Base-by-base conservation (phyloP, 2,329 filamentous ascomycete species). In the Colletotrichum euphorbiae region DNA sequence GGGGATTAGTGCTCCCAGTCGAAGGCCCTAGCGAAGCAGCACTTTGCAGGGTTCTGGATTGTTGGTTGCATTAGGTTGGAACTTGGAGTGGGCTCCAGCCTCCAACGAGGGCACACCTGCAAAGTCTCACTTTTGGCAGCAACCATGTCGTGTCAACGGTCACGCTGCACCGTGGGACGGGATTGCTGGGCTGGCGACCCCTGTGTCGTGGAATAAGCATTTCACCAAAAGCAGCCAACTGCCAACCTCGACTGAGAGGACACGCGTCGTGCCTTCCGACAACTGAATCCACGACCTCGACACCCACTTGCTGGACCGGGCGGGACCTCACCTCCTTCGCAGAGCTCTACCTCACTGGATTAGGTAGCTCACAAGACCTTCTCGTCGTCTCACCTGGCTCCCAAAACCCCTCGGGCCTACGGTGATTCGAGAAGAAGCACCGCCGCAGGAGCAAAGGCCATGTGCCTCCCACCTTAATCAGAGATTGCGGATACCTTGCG, bases 401-500 rank as follows among this genome's bases (percentile, higher is more conserved):
- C 28, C 28, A 28, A 28, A 28, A 6, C 28, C 28, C 28, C 6
- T 28, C 38, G n/a, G n/a, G n/a, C n/a, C n/a, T n/a, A n/a, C 36
- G 48, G 48, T 36, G 48, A 52, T 58, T 52, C 38, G 38, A 46
- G n/a, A 61, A 61, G 28, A 42, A 67, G 21, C 58, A 56, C 42
- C 15, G n/a, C 40, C 21, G 28, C 46, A 56, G 42, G 46, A 67
- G 17, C 40, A 54, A 43, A 46, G 62, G 55, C 66, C 66, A 69
- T 69, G 66, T 69, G 66, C 62, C 62, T 52, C 36, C 40, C 42
- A 46, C 24, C 28, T 24, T 57, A 38, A 62, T 58, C 54, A 66
- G 48, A 55, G 31, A 67, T 67, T 69, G 62, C 66, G 62, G 66
- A 55, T 69, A 50, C 58, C 58, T 61, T 54, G 56, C 56, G 38